Conservation (phyloP, 805 yeast genomes). For the Metschnikowia colocasiae region DNA sequence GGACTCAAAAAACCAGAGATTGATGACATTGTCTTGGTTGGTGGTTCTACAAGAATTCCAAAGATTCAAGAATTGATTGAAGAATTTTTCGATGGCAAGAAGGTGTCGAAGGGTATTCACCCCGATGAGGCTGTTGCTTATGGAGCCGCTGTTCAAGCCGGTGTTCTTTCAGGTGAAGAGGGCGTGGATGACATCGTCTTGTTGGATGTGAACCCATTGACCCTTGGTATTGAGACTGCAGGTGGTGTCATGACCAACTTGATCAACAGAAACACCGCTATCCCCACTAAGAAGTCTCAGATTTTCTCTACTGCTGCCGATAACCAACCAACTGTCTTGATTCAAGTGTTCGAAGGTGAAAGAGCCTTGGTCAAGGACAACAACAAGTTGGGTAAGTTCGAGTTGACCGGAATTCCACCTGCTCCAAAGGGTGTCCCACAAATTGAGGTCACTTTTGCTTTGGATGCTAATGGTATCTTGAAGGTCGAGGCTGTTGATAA, state of each 20-base stretch:
- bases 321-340: conserved; percentile 23
- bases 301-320: conserved; percentile 22
- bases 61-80: conserved; percentile 22
- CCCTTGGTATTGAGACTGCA: conserved; percentile 22
- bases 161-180: conserved; percentile 23
- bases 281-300: conserved; percentile 22
- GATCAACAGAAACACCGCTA: conserved; percentile 23
- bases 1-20: conserved; percentile 20
- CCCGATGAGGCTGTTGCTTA: conserved; percentile 50
- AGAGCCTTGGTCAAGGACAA: conserved; percentile 23
- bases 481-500: conserved; percentile 22
- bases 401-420: conserved; percentile 23
- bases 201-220: conserved; percentile 24
- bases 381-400: conserved; percentile 23
- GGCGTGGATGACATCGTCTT: conserved; percentile 71
- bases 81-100: conserved; percentile 20
- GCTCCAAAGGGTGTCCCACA: conserved; percentile 24
- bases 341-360: conserved; percentile 22
- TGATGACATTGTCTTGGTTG: conserved; percentile 22
- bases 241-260: conserved; percentile 23
- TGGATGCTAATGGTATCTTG: conserved; percentile 22
- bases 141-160: conserved; percentile 72
- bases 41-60: conserved; percentile 23
- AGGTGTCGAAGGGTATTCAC: conserved; percentile 26
- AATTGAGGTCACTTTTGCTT: conserved; percentile 21